Evolutionary conservation across 148 eudicot species (phyloP), one percentile per base, ranked within the genome.

Genomic region (Beta vulgaris): DNA sequence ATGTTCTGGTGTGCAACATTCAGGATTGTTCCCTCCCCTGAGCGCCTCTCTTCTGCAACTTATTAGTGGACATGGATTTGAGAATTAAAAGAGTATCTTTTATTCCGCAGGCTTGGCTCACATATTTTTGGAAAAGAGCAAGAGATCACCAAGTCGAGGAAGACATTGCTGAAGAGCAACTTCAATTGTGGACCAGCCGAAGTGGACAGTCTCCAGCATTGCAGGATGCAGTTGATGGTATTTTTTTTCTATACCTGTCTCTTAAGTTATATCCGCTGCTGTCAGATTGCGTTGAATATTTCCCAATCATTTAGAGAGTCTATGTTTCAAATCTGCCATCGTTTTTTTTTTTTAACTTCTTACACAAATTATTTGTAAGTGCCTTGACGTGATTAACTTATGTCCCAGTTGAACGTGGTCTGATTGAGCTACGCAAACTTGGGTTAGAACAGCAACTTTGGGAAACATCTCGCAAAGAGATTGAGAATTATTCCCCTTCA

Each of bases 391-490:
- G 59, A 60, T 19, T 46, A 3, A n/a, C 32, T 34, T 76, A 7
- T 59, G 51, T 84, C 28, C 25, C 88, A 90, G 95, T 85, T 79
- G 95, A 90, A 61, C 86, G 95, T 60, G 90, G 91, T 55, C 48
- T 90, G 76, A 85, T 75, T 32, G 95, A 90, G 80, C 80, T 90
- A 48, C 79, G 89, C 83, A 88, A 89, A 77, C 82, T 89, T 61
- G 90, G 91, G 9, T 84, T 95, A 59, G 98, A 95, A 76, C 93
- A 86, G 63, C 93, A 86, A 73, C 93, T 95, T 13, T 95, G 98
- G 98, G 97, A 95, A 79, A 91, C 91, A 67, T 92, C 96, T 49
- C 91, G 98, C 2, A 95, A 85, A 85, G 96, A 92, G 76, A 85
- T 88, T 29, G 96, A 90, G 54, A 67, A 77, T 46, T 78, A 77